Base-by-base conservation (phyloP, 805 yeast genomes). In the Scheffersomyces ergatensis region DNA sequence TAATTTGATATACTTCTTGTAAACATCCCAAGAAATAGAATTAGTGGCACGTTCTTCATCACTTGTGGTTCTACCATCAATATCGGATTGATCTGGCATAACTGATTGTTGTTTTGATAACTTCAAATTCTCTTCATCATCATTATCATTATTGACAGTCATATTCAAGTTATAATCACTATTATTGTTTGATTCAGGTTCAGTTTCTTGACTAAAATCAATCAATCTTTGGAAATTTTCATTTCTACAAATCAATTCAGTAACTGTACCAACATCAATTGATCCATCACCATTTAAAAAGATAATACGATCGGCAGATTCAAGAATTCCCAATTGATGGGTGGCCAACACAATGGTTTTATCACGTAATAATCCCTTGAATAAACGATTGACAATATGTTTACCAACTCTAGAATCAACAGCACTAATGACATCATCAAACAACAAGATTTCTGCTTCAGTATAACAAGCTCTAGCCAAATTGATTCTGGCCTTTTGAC, bases 141-240 rank as follows among this genome's bases (percentile, higher is more conserved):
- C 25, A 34, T 23, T 35, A 25, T 23, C 23, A n/a, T n/a, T n/a
- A 25, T 26, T 42, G 40, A 20, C 34, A 11, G 23, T 29, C 12
- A 20, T 18, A 19, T 29, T 24, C n/a, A 21, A 34, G 6, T 33
- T 26, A 17, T 36, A 20, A n/a, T 36, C 33, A 36, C 23, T 37
- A 19, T 23, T 23, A 31, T 38, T 33, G 14, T 42, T 38, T 58
- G 25, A 57, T 52, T 50, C 74, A 53, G 41, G 63, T 70, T 36
- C 55, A 48, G 15, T 57, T 17, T 56, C 57, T 15, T 65, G 42
- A 42, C 72, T 63, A 49, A 62, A 78, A 33, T 76, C 72, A 64
- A 82, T 69, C 50, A 83, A 65, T 12, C 72, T 67, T 16, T 61
- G 62, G 53, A 86, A 82, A 7, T 68, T 72, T 2, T 51, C 37